Conservation (phyloP, 2,329 filamentous ascomycete genomes). For the Piedraia hortae region DNA sequence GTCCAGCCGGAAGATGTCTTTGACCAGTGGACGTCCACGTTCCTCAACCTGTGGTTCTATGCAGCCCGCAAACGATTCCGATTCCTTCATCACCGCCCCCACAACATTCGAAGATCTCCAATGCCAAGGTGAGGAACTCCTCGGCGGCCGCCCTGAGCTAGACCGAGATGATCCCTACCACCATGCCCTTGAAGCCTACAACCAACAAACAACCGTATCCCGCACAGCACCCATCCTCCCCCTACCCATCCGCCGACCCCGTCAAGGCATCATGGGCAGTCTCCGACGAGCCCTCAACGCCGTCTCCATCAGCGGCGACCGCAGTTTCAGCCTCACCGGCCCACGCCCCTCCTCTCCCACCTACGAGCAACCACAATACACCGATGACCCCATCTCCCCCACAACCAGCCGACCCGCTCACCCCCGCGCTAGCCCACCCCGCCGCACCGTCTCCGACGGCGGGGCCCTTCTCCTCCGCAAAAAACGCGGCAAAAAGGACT, state of each 20-base stretch:
- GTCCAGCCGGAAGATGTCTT: no score
- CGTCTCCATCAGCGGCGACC: constrained; percentile 8
- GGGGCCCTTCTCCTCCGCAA: constrained; percentile 12
- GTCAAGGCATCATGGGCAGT: constrained; percentile 10
- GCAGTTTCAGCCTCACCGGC: constrained; percentile 9
- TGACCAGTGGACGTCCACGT: no score
- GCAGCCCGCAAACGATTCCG: no score
- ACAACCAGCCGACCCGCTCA: constrained; percentile 4
- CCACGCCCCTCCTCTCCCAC: no score
- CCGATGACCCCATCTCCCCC: constrained; percentile 6
- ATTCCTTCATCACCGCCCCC: constrained; percentile 24
- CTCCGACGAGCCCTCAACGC: constrained; percentile 10
- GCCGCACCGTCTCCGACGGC: constrained; percentile 19
- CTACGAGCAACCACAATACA: constrained; percentile 2
- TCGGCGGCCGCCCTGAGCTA: constrained; percentile 16
- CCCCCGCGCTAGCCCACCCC: constrained; percentile 6
- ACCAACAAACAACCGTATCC: constrained; percentile 1
- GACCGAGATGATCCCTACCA: constrained; percentile 12
- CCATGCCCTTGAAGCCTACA: constrained; percentile 6
- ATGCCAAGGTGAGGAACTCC: constrained; percentile 24
- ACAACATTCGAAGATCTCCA: constrained; percentile 23
- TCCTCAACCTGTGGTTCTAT: no score
- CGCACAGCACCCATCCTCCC: constrained; percentile 1
- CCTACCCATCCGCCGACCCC: constrained; percentile 2
- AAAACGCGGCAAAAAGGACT: constrained; percentile 17